phyloP scores from a whole-genome alignment of 768 basidiomycete species.

The Xerocomus brunneocitrinus region DNA sequence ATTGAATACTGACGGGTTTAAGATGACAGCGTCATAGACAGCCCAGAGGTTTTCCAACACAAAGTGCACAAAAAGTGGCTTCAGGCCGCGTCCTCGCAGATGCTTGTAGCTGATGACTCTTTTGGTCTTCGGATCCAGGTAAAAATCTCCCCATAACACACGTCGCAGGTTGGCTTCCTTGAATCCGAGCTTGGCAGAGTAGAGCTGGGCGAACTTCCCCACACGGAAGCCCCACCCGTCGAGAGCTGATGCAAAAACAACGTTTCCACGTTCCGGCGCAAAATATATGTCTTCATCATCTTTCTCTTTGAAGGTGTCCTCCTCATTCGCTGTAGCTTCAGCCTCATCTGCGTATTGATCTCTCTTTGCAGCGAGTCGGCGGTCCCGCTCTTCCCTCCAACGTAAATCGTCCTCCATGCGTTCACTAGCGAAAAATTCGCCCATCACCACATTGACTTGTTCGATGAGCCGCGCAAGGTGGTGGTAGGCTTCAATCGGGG shows the following conservation, averaged over 20 bases:
- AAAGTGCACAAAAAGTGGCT: slow-evolving; percentile 96
- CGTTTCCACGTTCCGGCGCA: slow-evolving; percentile 91
- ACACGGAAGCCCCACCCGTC: slow-evolving; percentile 98
- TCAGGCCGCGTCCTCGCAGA: slow-evolving; percentile 78
- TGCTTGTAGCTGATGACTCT: slow-evolving; percentile 88
- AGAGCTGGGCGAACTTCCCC: slow-evolving; percentile 89
- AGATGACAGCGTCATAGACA: slow-evolving; percentile 84
- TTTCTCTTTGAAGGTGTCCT: slow-evolving; percentile 81
- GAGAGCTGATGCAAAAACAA: slow-evolving; percentile 92
- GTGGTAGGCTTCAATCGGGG: slow-evolving; percentile 90
- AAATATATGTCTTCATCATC: slow-evolving; percentile 99
- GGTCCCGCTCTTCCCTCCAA: slow-evolving; percentile 90
- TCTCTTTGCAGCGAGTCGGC: slow-evolving; percentile 71
- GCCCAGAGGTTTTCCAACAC: slow-evolving; percentile 97
- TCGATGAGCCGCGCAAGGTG: slow-evolving; percentile 92
- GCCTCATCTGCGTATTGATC: slow-evolving; percentile 63
- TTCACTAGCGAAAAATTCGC: slow-evolving; percentile 89
- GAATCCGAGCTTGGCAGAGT: slow-evolving; percentile 85
- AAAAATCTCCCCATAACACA: slow-evolving; percentile 97
- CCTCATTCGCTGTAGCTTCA: slow-evolving; percentile 54
- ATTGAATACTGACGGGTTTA: slow-evolving; percentile 72
- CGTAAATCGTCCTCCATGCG: slow-evolving; percentile 95
- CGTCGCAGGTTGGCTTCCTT: slow-evolving; percentile 80
- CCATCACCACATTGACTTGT: slow-evolving; percentile 98
- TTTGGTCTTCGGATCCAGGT: slow-evolving; percentile 94